phyloP scores from a whole-genome alignment of 2,329 filamentous ascomycete genomes.

The Sclerotinia glacialis region DNA sequence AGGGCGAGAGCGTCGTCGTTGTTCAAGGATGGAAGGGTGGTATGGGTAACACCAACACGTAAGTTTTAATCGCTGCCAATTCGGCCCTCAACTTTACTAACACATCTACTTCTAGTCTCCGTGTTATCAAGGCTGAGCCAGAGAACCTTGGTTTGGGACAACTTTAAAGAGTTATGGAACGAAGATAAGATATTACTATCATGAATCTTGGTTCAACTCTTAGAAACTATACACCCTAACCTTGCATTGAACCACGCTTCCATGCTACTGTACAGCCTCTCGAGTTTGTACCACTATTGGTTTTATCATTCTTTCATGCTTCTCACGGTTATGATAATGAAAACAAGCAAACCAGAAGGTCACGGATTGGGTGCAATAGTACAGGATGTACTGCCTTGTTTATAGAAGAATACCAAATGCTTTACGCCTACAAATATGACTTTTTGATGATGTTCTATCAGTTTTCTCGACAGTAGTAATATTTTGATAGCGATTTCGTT shows the following conservation, averaged over 20 bases:
- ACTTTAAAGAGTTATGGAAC: slow-evolving; percentile 1
- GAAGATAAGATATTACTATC: slow-evolving; percentile 2
- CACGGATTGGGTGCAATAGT: slow-evolving; percentile 15
- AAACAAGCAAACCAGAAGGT: slow-evolving; percentile 9
- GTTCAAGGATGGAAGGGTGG: slow-evolving; percentile 91
- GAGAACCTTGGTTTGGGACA: slow-evolving; percentile 32
- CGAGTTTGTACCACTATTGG: slow-evolving; percentile 3
- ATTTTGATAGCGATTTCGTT: background rate
- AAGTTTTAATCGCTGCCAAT: slow-evolving; percentile 14
- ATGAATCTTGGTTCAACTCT: slow-evolving; percentile 13
- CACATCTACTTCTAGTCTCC: slow-evolving; percentile 31
- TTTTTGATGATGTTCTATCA: background rate
- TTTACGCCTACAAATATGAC: background rate
- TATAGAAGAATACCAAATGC: slow-evolving; percentile 21
- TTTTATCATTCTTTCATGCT: slow-evolving; percentile 14
- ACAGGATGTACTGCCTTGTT: slow-evolving; percentile 9
- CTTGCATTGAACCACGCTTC: slow-evolving; percentile 12
- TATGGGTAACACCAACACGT: slow-evolving; percentile 87
- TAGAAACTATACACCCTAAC: slow-evolving; percentile 5
- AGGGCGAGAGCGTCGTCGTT: slow-evolving; percentile 74
- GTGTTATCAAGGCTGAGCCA: slow-evolving; percentile 39
- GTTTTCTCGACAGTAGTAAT: background rate
- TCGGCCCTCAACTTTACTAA: background rate
- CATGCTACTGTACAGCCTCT: slow-evolving; percentile 1
- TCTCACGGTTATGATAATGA: slow-evolving; percentile 20